Evolutionary conservation across 768 basidiomycete species (phyloP).

Genomic region (Mycena indigotica): DNA sequence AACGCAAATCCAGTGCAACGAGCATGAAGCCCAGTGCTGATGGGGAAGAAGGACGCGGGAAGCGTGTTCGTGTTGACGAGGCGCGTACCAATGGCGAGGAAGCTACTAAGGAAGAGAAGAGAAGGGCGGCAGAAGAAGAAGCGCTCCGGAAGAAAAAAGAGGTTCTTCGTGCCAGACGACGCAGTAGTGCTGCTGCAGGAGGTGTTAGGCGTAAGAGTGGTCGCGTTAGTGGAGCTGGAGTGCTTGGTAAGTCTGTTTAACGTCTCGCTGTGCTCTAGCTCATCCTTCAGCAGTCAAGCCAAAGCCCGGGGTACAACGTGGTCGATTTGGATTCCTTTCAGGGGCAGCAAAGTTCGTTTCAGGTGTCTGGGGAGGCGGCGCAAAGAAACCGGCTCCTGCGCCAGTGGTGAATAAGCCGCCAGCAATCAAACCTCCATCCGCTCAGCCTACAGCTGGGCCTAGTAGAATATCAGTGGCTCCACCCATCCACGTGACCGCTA

Average conservation of each 20-base stretch:
- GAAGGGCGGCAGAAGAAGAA: constrained; percentile 54
- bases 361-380: constrained; percentile 70
- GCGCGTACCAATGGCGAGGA: constrained; percentile 36
- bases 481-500: constrained; percentile 10
- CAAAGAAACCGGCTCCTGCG: constrained; percentile 33
- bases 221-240: constrained; percentile 42
- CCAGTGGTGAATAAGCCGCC: neutral
- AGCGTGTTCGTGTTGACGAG: constrained; percentile 39
- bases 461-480: constrained; percentile 14
- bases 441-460: constrained; percentile 10
- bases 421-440: constrained; percentile 3
- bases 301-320: constrained; percentile 48
- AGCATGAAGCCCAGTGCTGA: constrained; percentile 30
- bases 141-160: constrained; percentile 67
- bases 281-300: constrained; percentile 36
- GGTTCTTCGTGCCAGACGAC: constrained; percentile 63
- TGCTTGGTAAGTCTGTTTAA: constrained; percentile 39
- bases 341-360: constrained; percentile 71
- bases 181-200: constrained; percentile 62
- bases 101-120: constrained; percentile 46
- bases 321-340: constrained; percentile 67
- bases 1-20: constrained; percentile 52
- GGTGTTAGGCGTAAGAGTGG: constrained; percentile 31
- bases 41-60: constrained; percentile 33
- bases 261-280: constrained; percentile 2